Base-by-base conservation (phyloP, 495 filamentous ascomycete species). In the Penicillium cataractarum region DNA sequence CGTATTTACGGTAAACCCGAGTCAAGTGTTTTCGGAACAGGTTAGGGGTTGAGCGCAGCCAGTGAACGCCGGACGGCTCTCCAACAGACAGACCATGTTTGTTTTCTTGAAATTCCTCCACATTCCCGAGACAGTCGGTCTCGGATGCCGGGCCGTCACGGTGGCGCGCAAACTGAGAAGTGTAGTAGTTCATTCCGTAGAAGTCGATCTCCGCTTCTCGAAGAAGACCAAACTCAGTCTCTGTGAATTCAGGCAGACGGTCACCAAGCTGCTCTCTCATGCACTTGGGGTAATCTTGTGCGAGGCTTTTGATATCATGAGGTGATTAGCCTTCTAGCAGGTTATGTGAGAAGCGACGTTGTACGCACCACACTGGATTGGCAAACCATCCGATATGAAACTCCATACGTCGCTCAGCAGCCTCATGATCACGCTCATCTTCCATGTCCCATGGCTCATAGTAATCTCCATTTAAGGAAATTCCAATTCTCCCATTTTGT, bases 121-220 rank as follows among this genome's bases (percentile, higher is more conserved):
- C 76, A 73, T 90, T 86, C 52, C 89, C 88, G 22, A 81, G 70
- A 80, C 85, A 89, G 74, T 91, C 89, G 37, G 87, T 80, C 15
- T 57, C 58, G 0, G 55, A 12, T 2, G 68, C 54, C 12, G 73
- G 65, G 0, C 79, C 76, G 8, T 86, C 65, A 17, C 61, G 73
- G 67, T 39, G 74, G 69, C 48, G 77, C 70, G 90, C 85, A 75
- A 88, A 91, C 78, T 90, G 86, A 64, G 88, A 84, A 55, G 87
- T 88, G 77, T 91, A 90, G 76, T 90, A 86, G 80, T 90, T 90
- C 87, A 90, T 89, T 63, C 88, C 87, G 73, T 90, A 90, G 73
- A 90, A 90, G 75, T 90, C 86, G 70, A 89, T 89, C 17, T 58
- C 86, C 82, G 66, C 86, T 12, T 64, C 37, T 0, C 55, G 79